phyloP scores from a whole-genome alignment of 495 filamentous ascomycete genomes.

The Penicillium pulvis region DNA sequence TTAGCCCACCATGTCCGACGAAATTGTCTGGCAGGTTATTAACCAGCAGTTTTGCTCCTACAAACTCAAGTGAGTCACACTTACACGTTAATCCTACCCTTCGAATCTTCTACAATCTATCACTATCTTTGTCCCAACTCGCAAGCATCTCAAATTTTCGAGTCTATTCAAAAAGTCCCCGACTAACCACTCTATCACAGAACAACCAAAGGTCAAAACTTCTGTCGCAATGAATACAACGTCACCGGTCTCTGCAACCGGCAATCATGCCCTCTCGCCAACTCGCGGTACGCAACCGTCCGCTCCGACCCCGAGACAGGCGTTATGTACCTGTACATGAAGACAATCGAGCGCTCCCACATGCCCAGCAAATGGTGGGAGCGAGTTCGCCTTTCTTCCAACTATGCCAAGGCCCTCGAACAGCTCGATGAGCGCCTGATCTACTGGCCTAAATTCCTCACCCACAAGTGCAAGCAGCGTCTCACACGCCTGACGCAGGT shows the following conservation, averaged over 20 bases:
- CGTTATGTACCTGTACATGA: conserved; percentile 94
- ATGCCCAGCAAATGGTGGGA: conserved; percentile 95
- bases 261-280: conserved; percentile 93
- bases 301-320: conserved; percentile 80
- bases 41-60: conserved; percentile 96
- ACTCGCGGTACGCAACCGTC: conserved; percentile 93
- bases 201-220: conserved; percentile 89
- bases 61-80: conserved; percentile 78
- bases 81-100: not conserved
- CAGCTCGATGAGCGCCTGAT: conserved; percentile 87
- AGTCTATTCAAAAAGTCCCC: conserved; percentile 3
- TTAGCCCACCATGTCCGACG: conserved; percentile 65
- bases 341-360: conserved; percentile 89
- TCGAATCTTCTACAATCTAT: not conserved
- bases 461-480: conserved; percentile 98
- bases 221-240: conserved; percentile 96
- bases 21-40: conserved; percentile 97
- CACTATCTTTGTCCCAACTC: not conserved
- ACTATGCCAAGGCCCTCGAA: conserved; percentile 84
- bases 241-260: conserved; percentile 94
- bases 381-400: conserved; percentile 82
- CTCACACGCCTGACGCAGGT: conserved; percentile 94
- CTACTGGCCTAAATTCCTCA: conserved; percentile 95
- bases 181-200: conserved; percentile 40
- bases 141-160: conserved; percentile 6